These are phyloP conservation scores for Domatiomyces catenatus DNA, from an alignment of 2,329 filamentous ascomycete species.

Conservation along the genomic window DNA sequence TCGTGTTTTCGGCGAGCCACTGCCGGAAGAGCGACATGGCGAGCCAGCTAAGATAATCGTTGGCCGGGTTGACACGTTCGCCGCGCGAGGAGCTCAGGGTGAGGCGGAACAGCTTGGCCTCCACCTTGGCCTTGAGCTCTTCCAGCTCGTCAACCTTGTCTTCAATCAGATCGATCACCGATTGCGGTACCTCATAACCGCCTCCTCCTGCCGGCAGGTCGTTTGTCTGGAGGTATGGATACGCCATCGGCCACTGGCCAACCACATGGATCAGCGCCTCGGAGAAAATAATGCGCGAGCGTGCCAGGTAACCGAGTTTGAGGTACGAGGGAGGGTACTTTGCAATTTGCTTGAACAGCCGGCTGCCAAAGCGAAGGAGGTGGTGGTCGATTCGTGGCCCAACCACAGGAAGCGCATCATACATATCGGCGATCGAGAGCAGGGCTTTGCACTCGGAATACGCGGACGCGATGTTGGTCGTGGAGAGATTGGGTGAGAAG, in stretches of 20 bases:
- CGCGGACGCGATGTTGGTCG: conserved; percentile 76
- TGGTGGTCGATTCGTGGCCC: conserved; percentile 88
- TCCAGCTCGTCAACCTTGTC: conserved; percentile 89
- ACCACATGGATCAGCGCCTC: conserved; percentile 88
- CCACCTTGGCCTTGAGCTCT: conserved; percentile 63
- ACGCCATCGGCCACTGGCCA: conserved; percentile 75
- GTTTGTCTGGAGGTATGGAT: conserved; percentile 54
- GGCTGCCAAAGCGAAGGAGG: conserved; percentile 74
- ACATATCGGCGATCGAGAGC: conserved; percentile 78
- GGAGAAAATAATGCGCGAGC: conserved; percentile 67
- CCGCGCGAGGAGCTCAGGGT: conserved; percentile 63
- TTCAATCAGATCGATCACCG: conserved; percentile 76
- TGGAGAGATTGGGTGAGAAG: conserved; percentile 65
- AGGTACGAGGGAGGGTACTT: conserved; percentile 91
- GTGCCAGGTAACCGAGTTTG: conserved; percentile 71
- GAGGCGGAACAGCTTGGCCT: conserved; percentile 67
- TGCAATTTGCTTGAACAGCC: conserved; percentile 89
- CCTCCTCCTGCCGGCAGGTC: conserved; percentile 19
- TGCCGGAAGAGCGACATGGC: conserved; percentile 76
- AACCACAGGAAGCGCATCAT: conserved; percentile 76
- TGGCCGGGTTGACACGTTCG: conserved; percentile 65
- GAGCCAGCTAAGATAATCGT: conserved; percentile 77
- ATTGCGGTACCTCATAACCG: conserved; percentile 44
- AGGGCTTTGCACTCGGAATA: conserved; percentile 91
- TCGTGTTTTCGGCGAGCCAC: conserved; percentile 83